Evolutionary conservation across 1,139 yeast genomes (phyloP).

Genomic region (Geotrichum restrictum): DNA sequence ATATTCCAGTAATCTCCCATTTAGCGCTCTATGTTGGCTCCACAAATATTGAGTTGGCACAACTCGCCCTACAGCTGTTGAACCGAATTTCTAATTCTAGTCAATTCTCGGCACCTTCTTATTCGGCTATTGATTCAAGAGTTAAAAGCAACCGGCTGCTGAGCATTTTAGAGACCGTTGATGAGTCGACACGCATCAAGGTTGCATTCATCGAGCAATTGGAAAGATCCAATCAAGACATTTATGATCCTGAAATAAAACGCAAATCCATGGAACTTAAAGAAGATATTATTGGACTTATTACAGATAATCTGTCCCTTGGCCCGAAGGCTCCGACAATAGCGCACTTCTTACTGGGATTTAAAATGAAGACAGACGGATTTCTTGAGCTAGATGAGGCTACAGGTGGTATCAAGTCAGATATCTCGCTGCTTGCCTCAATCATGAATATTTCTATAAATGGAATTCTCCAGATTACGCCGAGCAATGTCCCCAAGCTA

Average conservation of each 20-base stretch:
- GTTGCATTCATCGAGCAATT: slow-evolving; percentile 71
- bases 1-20: slow-evolving; percentile 65
- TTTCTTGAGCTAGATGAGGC: slow-evolving; percentile 44
- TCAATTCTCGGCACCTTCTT: slow-evolving; percentile 45
- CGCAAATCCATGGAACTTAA: slow-evolving; percentile 48
- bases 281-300: slow-evolving; percentile 54
- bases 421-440: slow-evolving; percentile 53
- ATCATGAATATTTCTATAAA: slow-evolving; percentile 50
- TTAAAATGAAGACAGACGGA: slow-evolving; percentile 45
- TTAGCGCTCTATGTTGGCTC: slow-evolving; percentile 68
- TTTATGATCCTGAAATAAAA: slow-evolving; percentile 27
- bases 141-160: slow-evolving; percentile 61
- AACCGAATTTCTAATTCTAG: slow-evolving; percentile 49
- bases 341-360: slow-evolving; percentile 77
- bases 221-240: slow-evolving; percentile 43
- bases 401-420: slow-evolving; percentile 49
- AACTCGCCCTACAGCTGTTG: slow-evolving; percentile 52
- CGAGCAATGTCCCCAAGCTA: slow-evolving; percentile 47
- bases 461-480: slow-evolving; percentile 45
- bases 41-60: slow-evolving; percentile 48
- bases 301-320: slow-evolving; percentile 49
- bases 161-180: slow-evolving; percentile 67
- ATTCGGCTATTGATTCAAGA: slow-evolving; percentile 40
- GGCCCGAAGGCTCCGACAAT: slow-evolving; percentile 49
- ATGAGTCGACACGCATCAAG: slow-evolving; percentile 64